A percentile compares a stretch with the other conserved stretches of the same genome.
These are phyloP conservation scores for Coemansia sp. DNA, from an alignment of 192 early-diverging fungal species.

Conservation along the genomic window DNA sequence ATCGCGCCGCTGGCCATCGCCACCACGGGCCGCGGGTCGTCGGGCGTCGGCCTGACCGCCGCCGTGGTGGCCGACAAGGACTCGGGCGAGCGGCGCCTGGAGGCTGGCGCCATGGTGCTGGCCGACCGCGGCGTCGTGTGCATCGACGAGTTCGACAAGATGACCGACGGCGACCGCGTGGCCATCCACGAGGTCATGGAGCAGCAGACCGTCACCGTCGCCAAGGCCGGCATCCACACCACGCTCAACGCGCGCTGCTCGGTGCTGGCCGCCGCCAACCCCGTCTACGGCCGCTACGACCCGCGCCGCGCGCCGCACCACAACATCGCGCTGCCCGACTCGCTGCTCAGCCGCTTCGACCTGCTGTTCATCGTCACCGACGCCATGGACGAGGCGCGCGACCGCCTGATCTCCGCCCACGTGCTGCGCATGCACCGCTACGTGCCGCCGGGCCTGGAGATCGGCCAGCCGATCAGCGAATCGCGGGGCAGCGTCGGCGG, in stretches of 20 bases:
- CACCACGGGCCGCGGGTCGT: slow-evolving; percentile 96
- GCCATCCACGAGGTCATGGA: slow-evolving; percentile 99
- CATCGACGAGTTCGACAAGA: slow-evolving; percentile 99
- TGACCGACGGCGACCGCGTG: slow-evolving; percentile 95
- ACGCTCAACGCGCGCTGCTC: slow-evolving; percentile 96
- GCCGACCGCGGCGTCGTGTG: slow-evolving; percentile 97
- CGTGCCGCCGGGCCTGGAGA: slow-evolving; percentile 80
- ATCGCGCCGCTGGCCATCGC: slow-evolving; percentile 96
- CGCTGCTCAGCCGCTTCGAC: slow-evolving; percentile 97
- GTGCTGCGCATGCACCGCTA: slow-evolving; percentile 96
- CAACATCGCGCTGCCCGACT: slow-evolving; percentile 96
- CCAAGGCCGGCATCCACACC: slow-evolving; percentile 99
- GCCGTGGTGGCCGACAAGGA: slow-evolving; percentile 96
- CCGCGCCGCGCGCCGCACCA: slow-evolving; percentile 83
- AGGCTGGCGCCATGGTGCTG: slow-evolving; percentile 99
- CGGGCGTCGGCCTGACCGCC: slow-evolving; percentile 97
- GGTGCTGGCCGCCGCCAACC: slow-evolving; percentile 98
- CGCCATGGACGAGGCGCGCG: slow-evolving; percentile 81
- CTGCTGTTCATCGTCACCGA: slow-evolving; percentile 96
- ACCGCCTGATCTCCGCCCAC: slow-evolving; percentile 90
- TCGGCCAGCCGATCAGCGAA: slow-evolving; percentile 65
- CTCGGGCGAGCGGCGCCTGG: slow-evolving; percentile 89
- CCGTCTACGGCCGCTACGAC: slow-evolving; percentile 89
- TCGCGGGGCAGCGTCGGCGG: no score
- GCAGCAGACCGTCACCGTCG: slow-evolving; percentile 98